Percentiles rank a stretch among this genome's conserved stretches.
These are phyloP conservation scores for Phytopythium vexans DNA, from an alignment of 352 stramenopile genomes.

Conservation along the genomic window DNA sequence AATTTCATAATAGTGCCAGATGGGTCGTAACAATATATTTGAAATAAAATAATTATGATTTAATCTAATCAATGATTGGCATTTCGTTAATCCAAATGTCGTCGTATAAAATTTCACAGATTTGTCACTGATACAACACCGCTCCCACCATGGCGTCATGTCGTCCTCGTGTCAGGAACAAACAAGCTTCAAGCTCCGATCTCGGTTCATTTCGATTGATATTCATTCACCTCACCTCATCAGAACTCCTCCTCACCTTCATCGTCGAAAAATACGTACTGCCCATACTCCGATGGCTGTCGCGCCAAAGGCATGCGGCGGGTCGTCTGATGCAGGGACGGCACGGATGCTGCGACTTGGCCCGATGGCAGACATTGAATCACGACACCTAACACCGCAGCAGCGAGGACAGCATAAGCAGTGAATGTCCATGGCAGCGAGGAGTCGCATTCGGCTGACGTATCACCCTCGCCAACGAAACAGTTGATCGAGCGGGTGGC, in stretches of 20 bases:
- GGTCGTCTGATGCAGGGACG: slow-evolving; percentile 24
- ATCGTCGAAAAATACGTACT: slow-evolving; percentile 76
- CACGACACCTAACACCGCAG: slow-evolving; percentile 28
- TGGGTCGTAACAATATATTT: too few species aligned
- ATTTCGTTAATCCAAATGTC: too few species aligned
- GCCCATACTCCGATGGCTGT: slow-evolving; percentile 67
- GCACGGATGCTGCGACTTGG: slow-evolving; percentile 30
- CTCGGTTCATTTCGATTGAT: background rate
- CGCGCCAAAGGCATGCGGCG: slow-evolving; percentile 45
- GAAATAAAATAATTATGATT: too few species aligned
- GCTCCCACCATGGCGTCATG: too few species aligned
- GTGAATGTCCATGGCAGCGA: slow-evolving; percentile 66
- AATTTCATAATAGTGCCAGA: too few species aligned
- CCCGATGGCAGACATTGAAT: slow-evolving; percentile 18
- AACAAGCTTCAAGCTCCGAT: slow-evolving; percentile 8
- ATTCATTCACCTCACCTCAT: background rate
- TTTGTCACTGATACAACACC: too few species aligned
- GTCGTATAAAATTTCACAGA: too few species aligned
- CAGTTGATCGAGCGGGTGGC: slow-evolving; percentile 39
- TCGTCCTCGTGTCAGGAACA: too few species aligned
- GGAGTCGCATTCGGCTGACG: slow-evolving; percentile 30
- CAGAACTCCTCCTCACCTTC: slow-evolving; percentile 28
- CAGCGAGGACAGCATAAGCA: slow-evolving; percentile 40
- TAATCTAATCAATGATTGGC: too few species aligned
- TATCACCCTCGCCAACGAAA: slow-evolving; percentile 7